A percentile compares a stretch with the other conserved stretches of the same genome.
Evolutionary conservation across 208 protist genomes (phyloP).

Genomic region (Leishmania tarentolae): DNA sequence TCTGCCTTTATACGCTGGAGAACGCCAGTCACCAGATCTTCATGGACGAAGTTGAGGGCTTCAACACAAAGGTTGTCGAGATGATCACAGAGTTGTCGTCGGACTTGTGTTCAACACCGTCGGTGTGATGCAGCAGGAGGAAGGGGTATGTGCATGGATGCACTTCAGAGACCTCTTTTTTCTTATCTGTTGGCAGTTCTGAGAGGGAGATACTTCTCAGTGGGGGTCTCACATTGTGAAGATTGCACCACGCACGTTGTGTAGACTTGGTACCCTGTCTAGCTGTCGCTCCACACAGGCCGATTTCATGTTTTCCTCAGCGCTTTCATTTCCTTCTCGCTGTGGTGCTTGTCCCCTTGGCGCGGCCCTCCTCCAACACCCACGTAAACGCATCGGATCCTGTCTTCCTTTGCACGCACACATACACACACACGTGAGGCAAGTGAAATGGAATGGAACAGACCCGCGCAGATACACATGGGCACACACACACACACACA

Average conservation of each 20-base stretch:
- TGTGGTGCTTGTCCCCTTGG: not conserved
- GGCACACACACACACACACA: not conserved
- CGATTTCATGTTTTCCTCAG: not conserved
- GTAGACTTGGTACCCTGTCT: not conserved
- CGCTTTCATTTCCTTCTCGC: not conserved
- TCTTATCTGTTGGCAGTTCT: not conserved
- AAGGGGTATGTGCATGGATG: not conserved
- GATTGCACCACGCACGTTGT: not conserved
- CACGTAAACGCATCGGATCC: not conserved
- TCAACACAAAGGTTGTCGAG: conserved; percentile 39
- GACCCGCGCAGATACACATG: not conserved
- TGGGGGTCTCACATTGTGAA: not conserved
- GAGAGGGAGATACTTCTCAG: not conserved
- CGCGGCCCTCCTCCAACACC: not conserved
- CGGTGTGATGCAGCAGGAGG: not conserved
- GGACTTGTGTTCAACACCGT: not conserved
- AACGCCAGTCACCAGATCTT: conserved; percentile 61
- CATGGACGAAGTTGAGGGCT: conserved; percentile 43
- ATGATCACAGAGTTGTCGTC: conserved; percentile 21
- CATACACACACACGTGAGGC: not conserved
- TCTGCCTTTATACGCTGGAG: conserved; percentile 39
- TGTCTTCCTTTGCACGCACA: not conserved
- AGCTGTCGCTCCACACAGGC: not conserved
- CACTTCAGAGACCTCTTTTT: not conserved
- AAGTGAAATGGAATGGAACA: not conserved